These are phyloP conservation scores for Arthroderma sp. DNA, from an alignment of 2,329 filamentous ascomycete genomes.

Conservation along the genomic window DNA sequence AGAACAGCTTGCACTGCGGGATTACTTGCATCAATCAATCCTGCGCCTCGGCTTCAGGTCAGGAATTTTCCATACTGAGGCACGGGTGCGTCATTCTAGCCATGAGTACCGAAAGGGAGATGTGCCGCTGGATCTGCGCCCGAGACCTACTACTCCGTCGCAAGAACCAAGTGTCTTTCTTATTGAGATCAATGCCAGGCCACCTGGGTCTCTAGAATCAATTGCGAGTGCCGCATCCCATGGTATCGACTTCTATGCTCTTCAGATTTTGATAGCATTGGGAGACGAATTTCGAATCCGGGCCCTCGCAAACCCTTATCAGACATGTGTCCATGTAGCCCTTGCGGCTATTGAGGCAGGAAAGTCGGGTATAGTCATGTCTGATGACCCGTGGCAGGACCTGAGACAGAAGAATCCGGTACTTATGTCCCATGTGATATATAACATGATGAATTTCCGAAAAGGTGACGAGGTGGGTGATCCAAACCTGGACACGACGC, in stretches of 20 bases:
- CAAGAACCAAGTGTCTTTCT: slow-evolving; percentile 12
- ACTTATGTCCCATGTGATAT: neutral
- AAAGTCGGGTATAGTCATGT: neutral
- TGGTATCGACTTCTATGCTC: slow-evolving; percentile 18
- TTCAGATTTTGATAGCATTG: neutral
- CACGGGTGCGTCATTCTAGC: neutral
- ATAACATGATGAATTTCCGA: neutral
- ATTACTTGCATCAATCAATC: neutral
- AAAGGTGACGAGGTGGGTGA: neutral
- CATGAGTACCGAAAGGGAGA: neutral
- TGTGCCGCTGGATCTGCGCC: neutral
- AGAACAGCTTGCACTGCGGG: neutral
- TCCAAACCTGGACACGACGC: neutral
- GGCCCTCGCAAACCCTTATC: neutral
- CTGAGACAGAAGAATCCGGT: neutral
- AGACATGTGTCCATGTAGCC: neutral
- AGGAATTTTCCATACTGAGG: slow-evolving; percentile 8
- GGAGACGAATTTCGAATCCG: neutral
- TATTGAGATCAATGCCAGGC: slow-evolving; percentile 21
- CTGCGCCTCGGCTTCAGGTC: neutral
- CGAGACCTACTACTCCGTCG: too few species aligned
- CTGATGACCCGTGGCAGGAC: neutral
- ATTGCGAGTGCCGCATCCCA: slow-evolving; percentile 12
- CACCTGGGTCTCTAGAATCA: slow-evolving; percentile 14
- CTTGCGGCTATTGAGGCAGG: neutral